Evolutionary conservation across 1,284 basidiomycete species (phyloP).

Genomic region (Melanopsichium pennsylvanicum): DNA sequence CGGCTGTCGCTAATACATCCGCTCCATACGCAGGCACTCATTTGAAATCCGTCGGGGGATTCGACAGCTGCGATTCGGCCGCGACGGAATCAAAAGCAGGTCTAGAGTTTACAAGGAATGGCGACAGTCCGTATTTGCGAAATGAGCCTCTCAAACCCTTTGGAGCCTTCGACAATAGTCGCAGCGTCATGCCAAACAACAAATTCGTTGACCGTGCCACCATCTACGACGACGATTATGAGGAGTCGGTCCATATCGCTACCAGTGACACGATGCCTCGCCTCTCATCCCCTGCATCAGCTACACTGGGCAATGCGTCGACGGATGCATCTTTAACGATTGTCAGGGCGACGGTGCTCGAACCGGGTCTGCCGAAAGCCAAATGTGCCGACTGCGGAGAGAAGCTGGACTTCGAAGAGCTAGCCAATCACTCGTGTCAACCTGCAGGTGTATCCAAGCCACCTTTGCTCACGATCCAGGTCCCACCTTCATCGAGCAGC

Average conservation of each 20-base stretch:
- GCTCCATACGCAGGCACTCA: not conserved
- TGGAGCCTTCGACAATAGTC: not conserved
- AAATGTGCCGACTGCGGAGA: slow-evolving; percentile 57
- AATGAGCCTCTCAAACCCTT: not conserved
- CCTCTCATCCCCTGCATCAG: slow-evolving; percentile 9
- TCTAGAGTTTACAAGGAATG: slow-evolving; percentile 17
- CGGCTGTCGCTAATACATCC: too few species aligned
- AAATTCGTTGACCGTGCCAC: slow-evolving; percentile 22
- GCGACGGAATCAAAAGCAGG: slow-evolving; percentile 19
- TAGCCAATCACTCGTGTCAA: slow-evolving; percentile 43
- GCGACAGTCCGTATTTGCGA: slow-evolving; percentile 14
- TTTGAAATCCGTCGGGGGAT: not conserved
- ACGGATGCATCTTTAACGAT: slow-evolving; percentile 12
- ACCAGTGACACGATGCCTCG: slow-evolving; percentile 2
- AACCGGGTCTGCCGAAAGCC: slow-evolving; percentile 47
- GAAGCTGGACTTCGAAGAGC: slow-evolving; percentile 49
- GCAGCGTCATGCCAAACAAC: slow-evolving; percentile 1
- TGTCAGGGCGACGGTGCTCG: slow-evolving; percentile 39
- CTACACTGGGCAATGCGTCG: slow-evolving; percentile 7
- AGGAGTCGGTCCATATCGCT: slow-evolving; percentile 12
- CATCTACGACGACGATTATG: slow-evolving; percentile 45
- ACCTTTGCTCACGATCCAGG: slow-evolving; percentile 29
- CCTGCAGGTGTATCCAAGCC: slow-evolving; percentile 6
- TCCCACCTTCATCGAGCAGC: slow-evolving; percentile 16
- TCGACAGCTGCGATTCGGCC: slow-evolving; percentile 13